Base-by-base conservation (phyloP, 2,329 filamentous ascomycete genomes). In the Talaromyces pinophilus region DNA sequence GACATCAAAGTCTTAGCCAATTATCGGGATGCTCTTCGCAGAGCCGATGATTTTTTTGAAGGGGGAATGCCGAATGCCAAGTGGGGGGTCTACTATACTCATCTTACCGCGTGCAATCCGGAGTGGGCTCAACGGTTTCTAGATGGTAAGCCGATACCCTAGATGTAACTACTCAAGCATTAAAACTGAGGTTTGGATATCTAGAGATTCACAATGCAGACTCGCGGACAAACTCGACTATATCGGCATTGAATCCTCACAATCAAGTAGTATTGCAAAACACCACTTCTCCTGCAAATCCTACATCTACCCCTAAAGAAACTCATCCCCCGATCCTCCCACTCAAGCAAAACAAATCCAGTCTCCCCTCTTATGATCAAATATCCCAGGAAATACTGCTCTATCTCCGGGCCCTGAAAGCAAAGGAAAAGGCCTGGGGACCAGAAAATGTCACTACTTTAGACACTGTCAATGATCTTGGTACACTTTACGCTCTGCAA, bases 381-480 rank as follows among this genome's bases (percentile, higher is more conserved):
- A 25, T 61, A 46, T 48, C 38, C 35, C 28, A 61, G 28, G 38
- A 61, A n/a, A 48, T 46, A 5, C 13, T 10, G 40, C 13, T 61
- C 7, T 44, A 48, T 33, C 59, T 61, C 40, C 59, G 40, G 8
- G 59, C 40, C 59, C 59, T 48, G 59, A 61, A 44, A 61, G 40
- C 40, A 61, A 61, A 61, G 15, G 40, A 48, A 19, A 61, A 61
- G 10, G 59, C 59, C 7, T 61, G 40, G 40, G 59, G 59, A 17
- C 22, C 59, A 22, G 57, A 60, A 60, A 10, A 60, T 60, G 42
- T 60, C 38, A 60, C 57, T 30, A 74, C 71, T 15, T 69, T 75
- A 28, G 25, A 62, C 2, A 74, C 67, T 62, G 63, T 75, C 59
- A 62, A 73, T 33, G 73, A 74, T 40, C 66, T 80, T 30, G 75